Evolutionary conservation across 2,329 filamentous ascomycete genomes (phyloP).

Genomic region (Stagonosporopsis cucurbitacearum): DNA sequence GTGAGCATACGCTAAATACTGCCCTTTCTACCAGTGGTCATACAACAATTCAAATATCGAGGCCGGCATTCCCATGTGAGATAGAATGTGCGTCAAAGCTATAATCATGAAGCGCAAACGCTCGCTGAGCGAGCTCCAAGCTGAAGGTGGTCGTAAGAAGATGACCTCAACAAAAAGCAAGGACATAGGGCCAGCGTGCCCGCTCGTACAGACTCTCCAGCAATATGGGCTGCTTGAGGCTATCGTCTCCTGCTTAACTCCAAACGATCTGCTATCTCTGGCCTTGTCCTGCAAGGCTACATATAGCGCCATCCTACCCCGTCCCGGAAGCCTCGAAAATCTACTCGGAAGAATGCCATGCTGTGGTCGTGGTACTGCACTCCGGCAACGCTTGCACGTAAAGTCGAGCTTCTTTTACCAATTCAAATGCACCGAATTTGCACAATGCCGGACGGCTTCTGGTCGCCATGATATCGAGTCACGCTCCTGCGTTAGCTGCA

Average conservation of each 20-base stretch:
- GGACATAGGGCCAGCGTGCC: constrained; percentile 15
- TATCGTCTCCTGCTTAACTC: constrained; percentile 32
- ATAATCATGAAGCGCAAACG: constrained; percentile 32
- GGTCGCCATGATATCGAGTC: constrained; percentile 20
- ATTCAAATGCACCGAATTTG: constrained; percentile 31
- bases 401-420: constrained; percentile 35
- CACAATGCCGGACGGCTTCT: constrained; percentile 28
- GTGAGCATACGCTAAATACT: constrained; percentile 10
- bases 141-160: constrained; percentile 18
- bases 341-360: constrained; percentile 37
- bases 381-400: constrained; percentile 31
- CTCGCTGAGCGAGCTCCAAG: constrained; percentile 11
- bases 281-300: constrained; percentile 36
- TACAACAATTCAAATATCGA: neutral
- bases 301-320: constrained; percentile 33
- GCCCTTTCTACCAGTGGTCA: neutral
- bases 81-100: neutral
- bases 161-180: neutral
- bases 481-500: constrained; percentile 36
- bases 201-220: constrained; percentile 26
- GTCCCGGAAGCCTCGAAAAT: constrained; percentile 32
- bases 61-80: neutral
- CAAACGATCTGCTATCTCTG: constrained; percentile 39
- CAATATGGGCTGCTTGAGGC: constrained; percentile 41
- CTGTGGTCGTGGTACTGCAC: constrained; percentile 33